Conservation (phyloP, 805 yeast species). For the Blastobotrys mokoenaii region DNA sequence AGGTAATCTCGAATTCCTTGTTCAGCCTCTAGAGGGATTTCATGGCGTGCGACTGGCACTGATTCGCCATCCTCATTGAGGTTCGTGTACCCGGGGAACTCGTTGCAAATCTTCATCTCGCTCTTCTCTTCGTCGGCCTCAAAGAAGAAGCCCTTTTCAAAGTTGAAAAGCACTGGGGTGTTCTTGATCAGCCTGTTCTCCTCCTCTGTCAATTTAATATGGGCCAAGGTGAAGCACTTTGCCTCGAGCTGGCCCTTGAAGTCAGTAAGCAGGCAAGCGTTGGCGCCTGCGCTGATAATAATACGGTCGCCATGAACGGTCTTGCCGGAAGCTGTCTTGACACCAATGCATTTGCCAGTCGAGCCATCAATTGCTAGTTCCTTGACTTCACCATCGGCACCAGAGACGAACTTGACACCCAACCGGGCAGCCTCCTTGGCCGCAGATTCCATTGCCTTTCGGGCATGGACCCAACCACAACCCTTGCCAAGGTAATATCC, state of each 20-base stretch:
- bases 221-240: slow-evolving; percentile 37
- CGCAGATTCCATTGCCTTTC: slow-evolving; percentile 25
- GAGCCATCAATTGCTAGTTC: slow-evolving; percentile 7
- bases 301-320: slow-evolving; percentile 21
- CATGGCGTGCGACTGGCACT: neutral
- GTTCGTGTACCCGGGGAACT: neutral
- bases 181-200: slow-evolving; percentile 28
- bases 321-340: slow-evolving; percentile 17
- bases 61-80: neutral
- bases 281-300: slow-evolving; percentile 36
- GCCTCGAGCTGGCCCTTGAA: slow-evolving; percentile 32
- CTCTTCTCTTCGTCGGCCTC: slow-evolving; percentile 29
- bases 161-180: slow-evolving; percentile 32
- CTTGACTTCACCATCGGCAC: slow-evolving; percentile 10
- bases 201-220: slow-evolving; percentile 29
- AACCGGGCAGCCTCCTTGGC: slow-evolving; percentile 24
- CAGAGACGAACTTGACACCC: slow-evolving; percentile 30
- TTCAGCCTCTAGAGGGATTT: neutral
- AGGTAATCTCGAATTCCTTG: slow-evolving; percentile 14
- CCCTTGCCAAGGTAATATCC: slow-evolving; percentile 9
- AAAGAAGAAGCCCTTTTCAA: slow-evolving; percentile 35
- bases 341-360: neutral
- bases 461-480: slow-evolving; percentile 35
- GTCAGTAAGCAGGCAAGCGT: slow-evolving; percentile 30
- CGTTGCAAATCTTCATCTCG: slow-evolving; percentile 1